A percentile compares a stretch with the other conserved stretches of the same genome.
These are phyloP conservation scores for Chondrus crispus DNA, from an alignment of 23 red algal genomes.

Conservation along the genomic window DNA sequence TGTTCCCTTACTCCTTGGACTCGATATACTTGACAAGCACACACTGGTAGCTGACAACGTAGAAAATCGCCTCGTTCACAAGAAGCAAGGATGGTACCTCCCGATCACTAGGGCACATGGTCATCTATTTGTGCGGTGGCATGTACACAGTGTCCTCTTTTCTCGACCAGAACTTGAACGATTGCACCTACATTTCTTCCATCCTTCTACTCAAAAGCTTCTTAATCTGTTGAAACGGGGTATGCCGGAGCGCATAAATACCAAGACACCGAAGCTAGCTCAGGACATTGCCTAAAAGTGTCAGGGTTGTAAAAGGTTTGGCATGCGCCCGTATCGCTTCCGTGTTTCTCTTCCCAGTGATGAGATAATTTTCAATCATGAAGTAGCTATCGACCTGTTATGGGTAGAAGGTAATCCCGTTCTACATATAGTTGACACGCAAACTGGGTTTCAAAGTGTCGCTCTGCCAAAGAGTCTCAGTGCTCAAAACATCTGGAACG, in stretches of 20 bases:
- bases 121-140: neutral
- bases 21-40: neutral
- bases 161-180: neutral
- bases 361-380: neutral
- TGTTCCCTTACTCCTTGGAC: slow-evolving; percentile 4
- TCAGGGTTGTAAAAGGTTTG: neutral
- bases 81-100: no score
- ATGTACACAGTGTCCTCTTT: neutral
- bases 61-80: neutral
- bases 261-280: neutral
- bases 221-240: neutral
- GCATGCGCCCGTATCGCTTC: neutral
- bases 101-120: no score
- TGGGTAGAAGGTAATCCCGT: neutral
- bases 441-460: neutral
- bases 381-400: neutral
- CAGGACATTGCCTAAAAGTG: neutral
- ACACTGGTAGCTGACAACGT: neutral
- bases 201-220: neutral
- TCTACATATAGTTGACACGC: neutral
- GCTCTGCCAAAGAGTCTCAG: neutral
- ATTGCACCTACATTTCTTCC: neutral
- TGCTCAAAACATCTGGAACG: neutral
- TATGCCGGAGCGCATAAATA: neutral
- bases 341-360: neutral